Conservation (phyloP, 2,329 filamentous ascomycete species). For the Colletotrichum higginsianum region DNA sequence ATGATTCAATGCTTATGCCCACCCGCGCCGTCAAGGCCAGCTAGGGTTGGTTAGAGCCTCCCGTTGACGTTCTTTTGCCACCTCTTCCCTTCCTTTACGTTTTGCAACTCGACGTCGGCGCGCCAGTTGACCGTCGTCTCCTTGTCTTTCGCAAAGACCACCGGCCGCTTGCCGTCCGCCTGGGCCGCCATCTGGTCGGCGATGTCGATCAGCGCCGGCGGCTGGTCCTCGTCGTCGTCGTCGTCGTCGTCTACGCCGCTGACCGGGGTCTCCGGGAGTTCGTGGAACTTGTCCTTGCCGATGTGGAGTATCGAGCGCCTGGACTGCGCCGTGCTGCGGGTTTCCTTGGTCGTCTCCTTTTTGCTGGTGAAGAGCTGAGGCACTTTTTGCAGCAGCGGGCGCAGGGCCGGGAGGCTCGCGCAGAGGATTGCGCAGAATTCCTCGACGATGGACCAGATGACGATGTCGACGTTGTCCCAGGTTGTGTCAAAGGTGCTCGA, state of each 20-base stretch:
- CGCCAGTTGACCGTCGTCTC: neutral
- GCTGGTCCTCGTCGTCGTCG: neutral
- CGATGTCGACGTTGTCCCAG: conserved; percentile 50
- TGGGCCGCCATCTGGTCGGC: conserved; percentile 36
- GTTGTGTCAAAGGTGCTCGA: conserved; percentile 44
- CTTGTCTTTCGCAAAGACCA: conserved; percentile 17
- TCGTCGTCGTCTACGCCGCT: too few relatives aligned
- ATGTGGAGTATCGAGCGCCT: conserved; percentile 24
- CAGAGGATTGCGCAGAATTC: conserved; percentile 56
- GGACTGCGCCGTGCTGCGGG: conserved; percentile 5
- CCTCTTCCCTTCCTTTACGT: conserved; percentile 6
- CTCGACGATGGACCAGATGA: conserved; percentile 53
- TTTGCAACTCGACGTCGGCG: conserved; percentile 23
- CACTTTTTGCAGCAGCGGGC: conserved; percentile 53
- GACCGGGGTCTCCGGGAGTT: conserved; percentile 7
- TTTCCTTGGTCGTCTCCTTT: conserved; percentile 29
- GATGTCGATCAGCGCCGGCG: conserved; percentile 33
- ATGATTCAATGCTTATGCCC: neutral
- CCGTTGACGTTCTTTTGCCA: conserved; percentile 18
- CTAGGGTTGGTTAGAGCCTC: neutral
- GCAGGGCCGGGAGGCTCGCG: conserved; percentile 58
- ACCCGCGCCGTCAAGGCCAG: too few relatives aligned
- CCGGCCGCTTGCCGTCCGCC: conserved; percentile 34
- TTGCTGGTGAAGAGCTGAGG: conserved; percentile 25
- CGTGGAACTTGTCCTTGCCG: conserved; percentile 25